Base-by-base conservation (phyloP, 257 asterid species). In the Nemophila menziesii region DNA sequence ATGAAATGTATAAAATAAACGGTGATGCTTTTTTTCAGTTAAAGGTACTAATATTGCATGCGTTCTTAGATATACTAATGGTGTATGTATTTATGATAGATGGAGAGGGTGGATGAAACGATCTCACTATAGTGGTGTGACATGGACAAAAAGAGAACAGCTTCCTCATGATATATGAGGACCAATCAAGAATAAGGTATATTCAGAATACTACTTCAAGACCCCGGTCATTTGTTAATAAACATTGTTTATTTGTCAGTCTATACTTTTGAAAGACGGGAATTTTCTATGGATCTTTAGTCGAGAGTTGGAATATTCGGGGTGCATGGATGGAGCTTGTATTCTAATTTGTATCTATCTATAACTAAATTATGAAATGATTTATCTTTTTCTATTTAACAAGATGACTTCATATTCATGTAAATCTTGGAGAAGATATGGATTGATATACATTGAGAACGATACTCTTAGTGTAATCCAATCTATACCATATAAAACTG, bases 311-410 rank as follows among this genome's bases (percentile, higher is more conserved):
- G 96, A 84, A 84, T 55, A 84, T 96, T 29, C 79, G 94, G 98
- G 98, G 98, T 46, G 93, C 98, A 47, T 89, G 98, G 98, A 69
- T 84, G 73, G 98, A 89, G 98, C 94, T 89, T 52, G 15, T 49
- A 12, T 13, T 45, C 14, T 20, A 49, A 34, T 36, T 15, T 26
- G 4, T n/a, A n/a, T n/a, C n/a, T n/a, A n/a, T n/a, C n/a, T n/a
- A n/a, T n/a, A 20, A 20, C 20, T 1, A 10, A 38, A 16, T 20
- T 13, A 40, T 20, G 0, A 13, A 27, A 14, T 23, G n/a, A 22
- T 44, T 19, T 36, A 6, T 47, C 34, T 53, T 23, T 17, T 16
- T 26, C n/a, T 10, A 26, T 23, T 19, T 33, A 52, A 58, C 54
- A 76, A 89, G 95, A 71, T 78, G 43, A 84, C 93, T 50, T 23